Conservation (phyloP, 2,329 filamentous ascomycete genomes). For the Byssothecium circinans region DNA sequence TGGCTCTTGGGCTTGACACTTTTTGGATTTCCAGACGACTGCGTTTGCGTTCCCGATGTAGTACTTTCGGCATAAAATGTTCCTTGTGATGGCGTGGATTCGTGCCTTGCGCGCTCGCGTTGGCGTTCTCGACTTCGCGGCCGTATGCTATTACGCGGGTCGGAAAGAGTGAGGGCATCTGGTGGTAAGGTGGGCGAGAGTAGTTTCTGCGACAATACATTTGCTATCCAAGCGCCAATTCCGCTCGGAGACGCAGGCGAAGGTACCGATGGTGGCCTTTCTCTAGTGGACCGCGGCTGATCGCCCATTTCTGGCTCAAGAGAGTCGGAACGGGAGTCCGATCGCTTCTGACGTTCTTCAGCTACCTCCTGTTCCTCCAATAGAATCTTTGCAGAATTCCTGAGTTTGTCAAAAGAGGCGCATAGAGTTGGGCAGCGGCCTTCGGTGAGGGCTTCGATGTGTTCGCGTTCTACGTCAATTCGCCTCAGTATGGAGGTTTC, state of each 20-base stretch:
- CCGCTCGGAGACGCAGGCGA: slow-evolving; percentile 14
- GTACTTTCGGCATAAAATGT: slow-evolving; percentile 38
- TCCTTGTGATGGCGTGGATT: slow-evolving; percentile 19
- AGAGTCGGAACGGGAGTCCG: slow-evolving; percentile 27
- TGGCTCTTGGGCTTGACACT: neutral
- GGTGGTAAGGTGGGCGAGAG: slow-evolving; percentile 3
- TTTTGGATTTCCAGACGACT: neutral
- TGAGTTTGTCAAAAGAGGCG: slow-evolving; percentile 6
- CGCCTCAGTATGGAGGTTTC: slow-evolving; percentile 5
- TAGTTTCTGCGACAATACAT: slow-evolving; percentile 23
- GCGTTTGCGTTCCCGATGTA: slow-evolving; percentile 21
- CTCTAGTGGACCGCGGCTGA: slow-evolving; percentile 20
- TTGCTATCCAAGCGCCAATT: slow-evolving; percentile 35
- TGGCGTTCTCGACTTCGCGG: slow-evolving; percentile 7
- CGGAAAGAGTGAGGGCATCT: slow-evolving; percentile 4
- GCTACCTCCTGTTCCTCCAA: slow-evolving; percentile 3
- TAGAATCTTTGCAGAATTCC: slow-evolving; percentile 5
- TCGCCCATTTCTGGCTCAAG: slow-evolving; percentile 26
- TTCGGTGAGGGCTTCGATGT: slow-evolving; percentile 7
- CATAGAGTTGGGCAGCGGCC: slow-evolving; percentile 3
- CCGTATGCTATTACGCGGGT: slow-evolving; percentile 17
- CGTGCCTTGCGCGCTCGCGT: neutral
- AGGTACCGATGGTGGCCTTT: slow-evolving; percentile 13
- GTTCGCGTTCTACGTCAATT: slow-evolving; percentile 6
- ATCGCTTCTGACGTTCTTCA: slow-evolving; percentile 8